phyloP scores from a whole-genome alignment of 306 rosid genomes.

The Prunus mongolica region DNA sequence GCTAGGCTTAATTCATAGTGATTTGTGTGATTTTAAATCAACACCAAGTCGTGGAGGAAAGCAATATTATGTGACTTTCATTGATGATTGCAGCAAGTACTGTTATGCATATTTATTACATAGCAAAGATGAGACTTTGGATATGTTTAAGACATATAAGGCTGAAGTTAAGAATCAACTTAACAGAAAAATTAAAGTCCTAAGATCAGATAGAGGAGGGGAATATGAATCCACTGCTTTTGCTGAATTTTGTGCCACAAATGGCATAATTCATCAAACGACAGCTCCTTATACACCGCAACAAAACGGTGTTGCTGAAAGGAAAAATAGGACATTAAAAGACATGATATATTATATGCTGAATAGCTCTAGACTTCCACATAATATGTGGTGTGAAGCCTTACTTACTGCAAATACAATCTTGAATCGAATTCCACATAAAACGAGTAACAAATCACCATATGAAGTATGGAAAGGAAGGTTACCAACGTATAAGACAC shows the following conservation, averaged over 20 bases:
- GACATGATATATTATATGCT: neutral
- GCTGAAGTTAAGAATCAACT: neutral
- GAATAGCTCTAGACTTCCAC: neutral
- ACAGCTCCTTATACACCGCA: neutral
- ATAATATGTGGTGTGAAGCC: neutral
- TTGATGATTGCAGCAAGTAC: neutral
- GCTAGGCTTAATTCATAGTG: neutral
- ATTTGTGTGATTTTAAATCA: neutral
- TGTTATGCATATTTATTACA: neutral
- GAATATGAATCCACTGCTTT: neutral
- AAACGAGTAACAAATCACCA: neutral
- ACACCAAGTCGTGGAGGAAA: neutral
- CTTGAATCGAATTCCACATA: neutral
- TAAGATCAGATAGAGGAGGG: neutral
- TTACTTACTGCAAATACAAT: neutral
- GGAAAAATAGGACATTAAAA: neutral
- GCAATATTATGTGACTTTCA: no score
- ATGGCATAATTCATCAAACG: neutral
- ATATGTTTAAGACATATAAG: neutral
- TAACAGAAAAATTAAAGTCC: neutral
- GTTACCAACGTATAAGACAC: neutral
- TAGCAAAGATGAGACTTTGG: neutral
- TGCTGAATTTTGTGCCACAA: neutral
- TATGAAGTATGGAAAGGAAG: neutral
- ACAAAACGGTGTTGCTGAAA: no score